Percentiles rank a stretch among this genome's conserved stretches.
Conservation (phyloP, 2,329 filamentous ascomycete genomes). For the Xylariales sp. region DNA sequence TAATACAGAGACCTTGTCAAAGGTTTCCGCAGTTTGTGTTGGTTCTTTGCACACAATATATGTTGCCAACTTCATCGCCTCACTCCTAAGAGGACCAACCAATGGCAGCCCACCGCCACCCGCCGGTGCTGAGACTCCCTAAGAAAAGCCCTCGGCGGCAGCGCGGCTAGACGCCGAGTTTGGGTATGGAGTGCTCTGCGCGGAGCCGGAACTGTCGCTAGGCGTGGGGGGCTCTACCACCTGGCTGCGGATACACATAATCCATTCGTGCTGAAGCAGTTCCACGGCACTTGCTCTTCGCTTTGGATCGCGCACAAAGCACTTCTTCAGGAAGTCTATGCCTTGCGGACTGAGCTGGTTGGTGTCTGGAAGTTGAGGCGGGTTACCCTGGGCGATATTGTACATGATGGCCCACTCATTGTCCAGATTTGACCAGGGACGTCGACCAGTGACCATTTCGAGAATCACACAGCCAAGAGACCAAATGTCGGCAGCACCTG, state of each 20-base stretch:
- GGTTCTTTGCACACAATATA: conserved; percentile 8
- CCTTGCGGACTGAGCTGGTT: conserved; percentile 84
- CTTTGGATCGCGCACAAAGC: conserved; percentile 80
- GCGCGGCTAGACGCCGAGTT: conserved; percentile 22
- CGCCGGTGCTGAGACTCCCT: conserved; percentile 12
- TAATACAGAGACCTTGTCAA: too few relatives aligned
- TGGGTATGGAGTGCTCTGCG: conserved; percentile 30
- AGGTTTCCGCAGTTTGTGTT: too few relatives aligned
- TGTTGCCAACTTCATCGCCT: conserved; percentile 4
- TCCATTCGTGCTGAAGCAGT: conserved; percentile 91
- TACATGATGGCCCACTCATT: conserved; percentile 99
- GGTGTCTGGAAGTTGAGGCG: conserved; percentile 72
- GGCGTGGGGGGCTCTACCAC: conserved; percentile 62
- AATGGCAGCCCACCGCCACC: background rate
- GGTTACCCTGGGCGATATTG: conserved; percentile 96
- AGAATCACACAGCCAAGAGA: conserved; percentile 94
- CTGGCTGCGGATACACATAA: conserved; percentile 60
- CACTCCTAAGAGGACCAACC: conserved; percentile 1
- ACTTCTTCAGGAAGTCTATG: conserved; percentile 82
- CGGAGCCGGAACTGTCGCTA: conserved; percentile 47
- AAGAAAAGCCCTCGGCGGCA: conserved; percentile 29
- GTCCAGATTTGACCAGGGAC: conserved; percentile 92
- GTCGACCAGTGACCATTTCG: conserved; percentile 93
- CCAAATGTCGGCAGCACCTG: conserved; percentile 92
- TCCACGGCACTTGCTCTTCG: conserved; percentile 80